Evolutionary conservation across 1,284 basidiomycete species (phyloP).

Genomic region (Albatrellus sp.): DNA sequence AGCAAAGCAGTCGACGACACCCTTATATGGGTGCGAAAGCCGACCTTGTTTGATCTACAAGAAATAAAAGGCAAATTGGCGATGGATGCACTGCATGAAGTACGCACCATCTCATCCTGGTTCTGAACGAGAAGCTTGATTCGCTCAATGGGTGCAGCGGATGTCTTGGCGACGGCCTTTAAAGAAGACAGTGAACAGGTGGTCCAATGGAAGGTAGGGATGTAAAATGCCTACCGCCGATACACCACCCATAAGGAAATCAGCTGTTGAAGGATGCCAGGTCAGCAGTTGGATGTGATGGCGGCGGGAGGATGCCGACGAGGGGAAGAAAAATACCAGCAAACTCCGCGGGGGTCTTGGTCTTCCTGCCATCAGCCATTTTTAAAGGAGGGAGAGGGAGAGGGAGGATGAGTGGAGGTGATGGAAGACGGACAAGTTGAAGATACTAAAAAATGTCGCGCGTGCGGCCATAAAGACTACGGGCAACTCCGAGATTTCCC

Average conservation of each 20-base stretch:
- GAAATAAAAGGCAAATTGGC: slow-evolving; percentile 13
- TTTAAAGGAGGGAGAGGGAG: slow-evolving; percentile 32
- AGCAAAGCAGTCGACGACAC: slow-evolving; percentile 76
- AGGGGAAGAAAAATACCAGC: slow-evolving; percentile 29
- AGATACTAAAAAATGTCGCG: slow-evolving; percentile 23
- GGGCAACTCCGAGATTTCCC: slow-evolving; percentile 22
- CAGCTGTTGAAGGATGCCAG: slow-evolving; percentile 38
- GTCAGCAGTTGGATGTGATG: slow-evolving; percentile 19
- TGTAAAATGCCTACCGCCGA: slow-evolving; percentile 55
- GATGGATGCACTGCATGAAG: slow-evolving; percentile 2
- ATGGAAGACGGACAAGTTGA: slow-evolving; percentile 18
- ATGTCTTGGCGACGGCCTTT: slow-evolving; percentile 93
- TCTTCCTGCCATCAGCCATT: slow-evolving; percentile 71
- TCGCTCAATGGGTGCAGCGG: slow-evolving; percentile 97
- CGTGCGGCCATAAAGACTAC: slow-evolving; percentile 20
- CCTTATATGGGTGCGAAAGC: slow-evolving; percentile 88
- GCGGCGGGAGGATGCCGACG: slow-evolving; percentile 1
- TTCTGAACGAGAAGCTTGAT: slow-evolving; percentile 98
- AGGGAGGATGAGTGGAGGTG: slow-evolving; percentile 34
- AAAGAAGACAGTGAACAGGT: slow-evolving; percentile 6
- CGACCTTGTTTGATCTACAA: slow-evolving; percentile 90
- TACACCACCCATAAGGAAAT: slow-evolving; percentile 90
- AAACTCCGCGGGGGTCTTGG: slow-evolving; percentile 74
- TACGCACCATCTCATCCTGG: slow-evolving; percentile 82
- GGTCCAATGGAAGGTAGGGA: slow-evolving; percentile 1